Evolutionary conservation across 2,329 filamentous ascomycete genomes (phyloP).

Genomic region (Penicillium digitatum): DNA sequence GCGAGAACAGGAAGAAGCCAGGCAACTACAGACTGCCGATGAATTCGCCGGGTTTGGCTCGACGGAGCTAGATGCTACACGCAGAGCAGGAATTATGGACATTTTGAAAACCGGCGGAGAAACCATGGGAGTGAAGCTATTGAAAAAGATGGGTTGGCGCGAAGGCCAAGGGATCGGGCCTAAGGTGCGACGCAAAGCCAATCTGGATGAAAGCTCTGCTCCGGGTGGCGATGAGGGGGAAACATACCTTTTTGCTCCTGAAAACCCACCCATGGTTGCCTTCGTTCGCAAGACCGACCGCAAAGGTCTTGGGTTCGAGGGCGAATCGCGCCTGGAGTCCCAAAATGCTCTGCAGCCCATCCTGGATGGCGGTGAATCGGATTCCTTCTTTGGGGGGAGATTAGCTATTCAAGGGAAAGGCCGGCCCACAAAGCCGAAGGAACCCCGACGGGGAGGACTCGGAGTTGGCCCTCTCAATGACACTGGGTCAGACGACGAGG

Average conservation of each 20-base stretch:
- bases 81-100: constrained; percentile 60
- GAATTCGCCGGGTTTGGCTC: constrained; percentile 73
- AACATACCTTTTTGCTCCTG: constrained; percentile 77
- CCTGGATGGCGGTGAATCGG: constrained; percentile 22
- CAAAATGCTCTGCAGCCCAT: constrained; percentile 9
- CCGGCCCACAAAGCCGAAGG: constrained; percentile 52
- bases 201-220: constrained; percentile 55
- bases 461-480: constrained; percentile 89
- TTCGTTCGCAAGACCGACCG: constrained; percentile 45
- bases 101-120: constrained; percentile 70
- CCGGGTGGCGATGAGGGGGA: constrained; percentile 41
- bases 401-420: constrained; percentile 31
- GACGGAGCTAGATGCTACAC: constrained; percentile 53
- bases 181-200: constrained; percentile 70
- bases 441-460: constrained; percentile 61
- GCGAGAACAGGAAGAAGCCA: constrained; percentile 75
- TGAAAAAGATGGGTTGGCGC: constrained; percentile 93
- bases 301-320: constrained; percentile 47
- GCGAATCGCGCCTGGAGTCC: constrained; percentile 35
- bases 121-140: constrained; percentile 78
- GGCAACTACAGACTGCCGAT: constrained; percentile 67
- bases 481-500: constrained; percentile 90
- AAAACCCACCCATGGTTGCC: constrained; percentile 64
- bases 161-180: constrained; percentile 90
- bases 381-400: constrained; percentile 39